These are phyloP conservation scores for Solanum pimpinellifolium DNA, from an alignment of 257 asterid genomes.

Conservation along the genomic window DNA sequence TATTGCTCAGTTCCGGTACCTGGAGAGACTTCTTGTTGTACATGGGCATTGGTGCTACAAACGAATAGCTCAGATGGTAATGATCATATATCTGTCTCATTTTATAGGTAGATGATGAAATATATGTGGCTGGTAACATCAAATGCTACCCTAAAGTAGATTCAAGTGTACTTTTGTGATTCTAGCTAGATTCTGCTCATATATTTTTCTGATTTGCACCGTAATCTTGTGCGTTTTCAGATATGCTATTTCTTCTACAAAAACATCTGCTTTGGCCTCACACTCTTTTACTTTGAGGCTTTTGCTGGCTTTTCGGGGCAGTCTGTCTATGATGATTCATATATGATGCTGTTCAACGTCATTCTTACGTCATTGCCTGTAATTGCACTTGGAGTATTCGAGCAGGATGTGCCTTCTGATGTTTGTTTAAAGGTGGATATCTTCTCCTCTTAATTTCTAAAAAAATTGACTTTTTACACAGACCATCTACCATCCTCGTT, in stretches of 20 bases:
- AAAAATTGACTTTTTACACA: neutral
- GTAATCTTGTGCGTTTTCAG: conserved; percentile 29
- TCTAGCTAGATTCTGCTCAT: neutral
- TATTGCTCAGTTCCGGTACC: conserved; percentile 86
- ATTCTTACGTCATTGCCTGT: conserved; percentile 94
- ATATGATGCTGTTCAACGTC: conserved; percentile 88
- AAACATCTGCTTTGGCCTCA: conserved; percentile 93
- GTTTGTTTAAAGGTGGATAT: conserved; percentile 77
- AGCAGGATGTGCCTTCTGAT: conserved; percentile 94
- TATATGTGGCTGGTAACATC: neutral
- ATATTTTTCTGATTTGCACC: neutral
- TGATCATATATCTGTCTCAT: neutral
- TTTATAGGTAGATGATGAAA: neutral
- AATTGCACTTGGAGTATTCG: conserved; percentile 93
- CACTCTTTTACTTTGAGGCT: conserved; percentile 94
- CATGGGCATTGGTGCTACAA: conserved; percentile 99
- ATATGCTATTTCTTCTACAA: conserved; percentile 97
- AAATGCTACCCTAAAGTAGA: neutral
- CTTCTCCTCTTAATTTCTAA: neutral
- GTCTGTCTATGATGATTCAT: conserved; percentile 83
- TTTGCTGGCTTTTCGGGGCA: conserved; percentile 96
- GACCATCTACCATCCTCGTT: neutral
- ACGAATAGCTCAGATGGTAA: conserved; percentile 98
- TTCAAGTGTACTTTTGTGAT: neutral
- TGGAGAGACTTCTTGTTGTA: conserved; percentile 94